phyloP scores from a whole-genome alignment of 257 asterid genomes.

The Coffea canephora region DNA sequence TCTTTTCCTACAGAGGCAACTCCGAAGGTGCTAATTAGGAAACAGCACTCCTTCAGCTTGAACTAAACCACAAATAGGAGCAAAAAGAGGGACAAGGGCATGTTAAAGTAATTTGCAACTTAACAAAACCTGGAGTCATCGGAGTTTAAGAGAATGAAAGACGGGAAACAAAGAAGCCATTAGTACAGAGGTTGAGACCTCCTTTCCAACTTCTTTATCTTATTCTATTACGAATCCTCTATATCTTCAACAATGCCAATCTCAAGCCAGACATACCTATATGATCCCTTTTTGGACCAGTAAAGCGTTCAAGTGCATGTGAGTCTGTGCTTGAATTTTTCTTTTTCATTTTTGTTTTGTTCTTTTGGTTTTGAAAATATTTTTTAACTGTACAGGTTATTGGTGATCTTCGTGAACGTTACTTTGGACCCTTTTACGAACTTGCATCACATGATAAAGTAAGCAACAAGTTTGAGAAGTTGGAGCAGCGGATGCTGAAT shows the following conservation, averaged over 20 bases:
- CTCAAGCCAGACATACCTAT: neutral
- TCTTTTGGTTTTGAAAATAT: neutral
- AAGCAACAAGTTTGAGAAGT: slow-evolving; percentile 30
- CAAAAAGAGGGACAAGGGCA: neutral
- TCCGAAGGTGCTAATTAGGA: neutral
- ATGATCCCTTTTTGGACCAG: neutral
- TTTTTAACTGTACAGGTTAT: slow-evolving; percentile 46
- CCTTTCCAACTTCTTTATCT: neutral
- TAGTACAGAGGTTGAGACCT: neutral
- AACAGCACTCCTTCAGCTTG: neutral
- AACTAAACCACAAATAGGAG: neutral
- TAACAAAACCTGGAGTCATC: neutral
- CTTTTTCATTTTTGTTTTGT: neutral
- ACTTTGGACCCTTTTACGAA: slow-evolving; percentile 77
- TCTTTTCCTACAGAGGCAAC: neutral
- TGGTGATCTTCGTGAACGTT: slow-evolving; percentile 70
- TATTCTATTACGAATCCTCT: neutral
- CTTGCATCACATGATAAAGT: slow-evolving; percentile 85
- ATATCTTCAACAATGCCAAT: neutral
- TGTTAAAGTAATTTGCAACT: neutral
- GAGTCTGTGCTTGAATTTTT: neutral
- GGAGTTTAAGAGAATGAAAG: neutral
- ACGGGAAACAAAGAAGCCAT: neutral
- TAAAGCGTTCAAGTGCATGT: neutral
- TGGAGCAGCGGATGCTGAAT: slow-evolving; percentile 14